These are phyloP conservation scores for Entomortierella parvispora DNA, from an alignment of 192 early-diverging fungal genomes.

Conservation along the genomic window DNA sequence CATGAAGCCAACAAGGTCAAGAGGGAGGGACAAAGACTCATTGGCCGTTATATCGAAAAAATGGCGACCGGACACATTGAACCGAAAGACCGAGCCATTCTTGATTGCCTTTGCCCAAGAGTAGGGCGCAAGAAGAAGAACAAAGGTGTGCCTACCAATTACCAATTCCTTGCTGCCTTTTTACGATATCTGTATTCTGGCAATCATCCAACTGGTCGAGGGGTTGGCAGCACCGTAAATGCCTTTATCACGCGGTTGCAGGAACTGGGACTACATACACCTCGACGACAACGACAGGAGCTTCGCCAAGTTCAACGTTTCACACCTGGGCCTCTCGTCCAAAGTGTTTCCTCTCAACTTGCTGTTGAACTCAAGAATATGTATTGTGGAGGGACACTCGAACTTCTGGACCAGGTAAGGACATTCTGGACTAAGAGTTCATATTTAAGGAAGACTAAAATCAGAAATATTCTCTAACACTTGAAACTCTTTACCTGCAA, in stretches of 20 bases:
- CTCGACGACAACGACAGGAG: not conserved
- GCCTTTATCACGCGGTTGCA: not conserved
- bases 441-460: not conserved
- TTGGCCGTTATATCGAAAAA: conserved; percentile 9
- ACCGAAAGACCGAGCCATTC: not conserved
- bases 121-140: conserved; percentile 5
- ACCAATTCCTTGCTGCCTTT: not conserved
- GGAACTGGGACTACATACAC: not conserved
- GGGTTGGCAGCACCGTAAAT: not conserved
- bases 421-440: conserved; percentile 28
- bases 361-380: conserved; percentile 25
- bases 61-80: not conserved
- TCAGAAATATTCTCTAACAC: too few species aligned
- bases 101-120: conserved; percentile 17
- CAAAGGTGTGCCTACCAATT: too few species aligned
- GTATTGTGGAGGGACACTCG: conserved; percentile 18
- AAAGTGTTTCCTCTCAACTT: conserved; percentile 9
- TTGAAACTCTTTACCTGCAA: too few species aligned
- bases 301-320: conserved; percentile 3
- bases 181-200: not conserved
- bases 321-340: not conserved
- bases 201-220: not conserved
- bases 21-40: conserved; percentile 4
- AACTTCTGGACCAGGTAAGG: too few species aligned
- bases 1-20: conserved; percentile 5